Percentiles rank a stretch among this genome's conserved stretches.
These are phyloP conservation scores for Neurospora sp. DNA, from an alignment of 495 filamentous ascomycete species.

Conservation along the genomic window DNA sequence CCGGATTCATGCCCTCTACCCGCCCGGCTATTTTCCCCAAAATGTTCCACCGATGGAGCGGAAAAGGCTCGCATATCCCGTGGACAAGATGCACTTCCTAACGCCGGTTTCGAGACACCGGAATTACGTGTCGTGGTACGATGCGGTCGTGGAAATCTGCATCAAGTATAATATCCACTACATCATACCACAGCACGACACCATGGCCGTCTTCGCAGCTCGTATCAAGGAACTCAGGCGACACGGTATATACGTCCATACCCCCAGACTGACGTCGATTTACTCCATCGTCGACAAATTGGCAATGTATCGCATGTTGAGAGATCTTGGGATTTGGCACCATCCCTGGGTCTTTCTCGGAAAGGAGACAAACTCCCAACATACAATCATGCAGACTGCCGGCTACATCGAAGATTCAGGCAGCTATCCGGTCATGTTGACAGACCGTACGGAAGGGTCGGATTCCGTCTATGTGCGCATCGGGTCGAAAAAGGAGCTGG, in stretches of 20 bases:
- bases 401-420: neutral
- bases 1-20: neutral
- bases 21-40: neutral
- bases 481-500: neutral
- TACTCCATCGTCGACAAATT: neutral
- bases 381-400: neutral
- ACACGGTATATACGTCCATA: neutral
- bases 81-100: neutral
- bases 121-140: neutral
- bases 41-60: neutral
- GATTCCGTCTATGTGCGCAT: neutral
- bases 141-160: neutral
- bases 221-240: neutral
- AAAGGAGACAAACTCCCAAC: neutral
- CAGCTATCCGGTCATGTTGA: neutral
- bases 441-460: neutral
- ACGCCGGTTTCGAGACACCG: neutral
- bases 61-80: neutral
- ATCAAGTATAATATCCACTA: neutral
- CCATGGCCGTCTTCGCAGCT: neutral
- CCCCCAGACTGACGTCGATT: neutral
- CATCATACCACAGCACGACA: conserved; percentile 4
- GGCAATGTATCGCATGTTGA: neutral
- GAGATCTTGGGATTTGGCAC: neutral
- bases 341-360: neutral